Conservation (phyloP, 202 grass and related monocot genomes). For the Saccharum hybrid region DNA sequence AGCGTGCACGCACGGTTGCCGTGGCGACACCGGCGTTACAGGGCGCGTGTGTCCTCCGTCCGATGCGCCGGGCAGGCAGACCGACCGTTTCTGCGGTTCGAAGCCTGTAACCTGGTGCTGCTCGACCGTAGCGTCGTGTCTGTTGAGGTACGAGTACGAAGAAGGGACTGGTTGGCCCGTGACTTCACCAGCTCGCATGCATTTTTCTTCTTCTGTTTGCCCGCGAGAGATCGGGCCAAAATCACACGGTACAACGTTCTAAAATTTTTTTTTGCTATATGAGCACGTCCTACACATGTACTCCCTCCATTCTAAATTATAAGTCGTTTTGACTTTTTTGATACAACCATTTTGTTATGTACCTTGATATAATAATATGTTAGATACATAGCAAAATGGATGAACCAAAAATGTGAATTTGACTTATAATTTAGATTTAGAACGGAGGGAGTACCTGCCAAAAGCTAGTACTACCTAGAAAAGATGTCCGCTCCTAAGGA, state of each 20-base stretch:
- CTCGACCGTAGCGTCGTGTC: conserved; percentile 12
- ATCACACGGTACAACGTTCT: neutral
- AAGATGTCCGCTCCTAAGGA: neutral
- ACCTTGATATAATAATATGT: too few species aligned
- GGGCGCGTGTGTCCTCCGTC: conserved; percentile 13
- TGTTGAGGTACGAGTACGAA: neutral
- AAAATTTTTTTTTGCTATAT: too few species aligned
- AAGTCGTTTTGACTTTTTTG: too few species aligned
- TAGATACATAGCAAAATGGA: too few species aligned
- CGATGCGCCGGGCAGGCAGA: conserved; percentile 34
- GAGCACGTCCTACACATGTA: neutral
- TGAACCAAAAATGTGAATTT: too few species aligned
- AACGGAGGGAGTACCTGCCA: neutral
- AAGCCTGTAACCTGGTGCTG: conserved; percentile 1
- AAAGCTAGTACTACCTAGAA: neutral
- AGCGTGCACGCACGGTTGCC: conserved; percentile 33
- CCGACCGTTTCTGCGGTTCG: conserved; percentile 41
- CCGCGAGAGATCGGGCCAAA: neutral
- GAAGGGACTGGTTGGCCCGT: conserved; percentile 13
- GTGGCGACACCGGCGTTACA: conserved; percentile 55
- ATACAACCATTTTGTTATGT: too few species aligned
- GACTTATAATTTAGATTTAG: too few species aligned
- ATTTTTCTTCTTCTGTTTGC: neutral
- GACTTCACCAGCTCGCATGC: conserved; percentile 16
- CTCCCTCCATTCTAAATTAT: too few species aligned